Evolutionary conservation across 2,329 filamentous ascomycete genomes (phyloP), one percentile per base, ranked within the genome.

Genomic region (Ambrosiella cleistominuta): DNA sequence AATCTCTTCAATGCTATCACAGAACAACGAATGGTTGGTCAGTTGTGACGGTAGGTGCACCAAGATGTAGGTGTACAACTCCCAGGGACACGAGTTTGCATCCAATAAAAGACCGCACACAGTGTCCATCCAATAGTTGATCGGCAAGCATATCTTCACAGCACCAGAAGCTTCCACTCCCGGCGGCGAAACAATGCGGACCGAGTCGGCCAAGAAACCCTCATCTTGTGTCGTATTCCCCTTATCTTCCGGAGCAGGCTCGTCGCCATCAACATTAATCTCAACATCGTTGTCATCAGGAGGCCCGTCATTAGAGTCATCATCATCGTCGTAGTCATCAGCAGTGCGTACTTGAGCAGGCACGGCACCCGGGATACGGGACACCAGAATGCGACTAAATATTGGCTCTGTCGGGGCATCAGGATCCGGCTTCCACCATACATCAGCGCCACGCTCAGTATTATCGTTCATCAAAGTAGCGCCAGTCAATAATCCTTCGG

Each of bases 61-160:
- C 37, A 98, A 74, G 15, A 91, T 79, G 66, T 91, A 96, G 69
- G 88, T 91, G 73, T 95, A 95, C 1, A 95, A 74, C 67, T 97
- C 89, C 90, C 91, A 97, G 62, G 93, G 84, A 53, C 81, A 56
- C 19, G 53, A 39, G 17, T 56, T 58, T 8, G 44, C 45, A n/a
- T 56, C 36, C 38, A 52, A 35, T 12, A 61, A 15, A 35, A 58
- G 47, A 13, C 50, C 47, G 35, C 88, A 78, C 42, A 94, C 75
- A 9, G 82, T 76, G 62, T 90, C 85, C n/a, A 95, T 75, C 86
- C 88, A 95, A 45, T 76, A 69, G 12, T 76, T 75, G 52, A 85
- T 75, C 57, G 81, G 77, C 57, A 88, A 70, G 7, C 71, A 69
- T n/a, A 70, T 67, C 58, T 69, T 69, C 9, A 12, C 19, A 36